Percentiles rank a stretch among this genome's conserved stretches.
phyloP scores from a whole-genome alignment of 176 grass and related monocot genomes.

The Dactylis glomerata region DNA sequence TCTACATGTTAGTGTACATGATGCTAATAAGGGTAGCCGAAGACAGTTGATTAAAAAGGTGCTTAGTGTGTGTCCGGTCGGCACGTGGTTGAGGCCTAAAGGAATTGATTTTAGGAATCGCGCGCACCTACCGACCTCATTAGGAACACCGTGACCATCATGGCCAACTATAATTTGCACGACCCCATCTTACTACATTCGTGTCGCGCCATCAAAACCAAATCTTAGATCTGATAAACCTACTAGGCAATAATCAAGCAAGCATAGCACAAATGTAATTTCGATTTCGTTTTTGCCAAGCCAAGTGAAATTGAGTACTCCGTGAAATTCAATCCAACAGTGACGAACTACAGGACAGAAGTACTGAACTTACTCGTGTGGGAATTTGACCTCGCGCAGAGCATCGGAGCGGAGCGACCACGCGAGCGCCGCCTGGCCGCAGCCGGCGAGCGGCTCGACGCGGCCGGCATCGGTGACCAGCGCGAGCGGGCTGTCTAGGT shows the following conservation, averaged over 20 bases:
- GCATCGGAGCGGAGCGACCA: conserved; percentile 85
- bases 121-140: conserved; percentile 18
- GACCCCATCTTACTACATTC: conserved; percentile 8
- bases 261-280: too few species aligned
- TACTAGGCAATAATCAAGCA: background rate
- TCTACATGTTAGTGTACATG: background rate
- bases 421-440: conserved; percentile 61
- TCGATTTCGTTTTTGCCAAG: background rate
- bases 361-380: conserved; percentile 63
- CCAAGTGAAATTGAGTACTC: conserved; percentile 6
- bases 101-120: conserved; percentile 11
- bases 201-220: conserved; percentile 19
- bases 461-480: conserved; percentile 56
- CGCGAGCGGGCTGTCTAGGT: conserved; percentile 46
- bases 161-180: conserved; percentile 35
- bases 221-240: conserved; percentile 36
- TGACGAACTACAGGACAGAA: background rate
- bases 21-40: background rate
- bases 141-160: conserved; percentile 35
- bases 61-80: background rate
- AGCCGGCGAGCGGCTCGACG: conserved; percentile 75
- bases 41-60: background rate
- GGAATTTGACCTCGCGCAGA: conserved; percentile 69
- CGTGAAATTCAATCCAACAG: background rate
- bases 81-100: conserved; percentile 25